Evolutionary conservation across 345 rosid genomes (phyloP), one percentile per base, ranked within the genome.

Genomic region (Abelmoschus esculentus): DNA sequence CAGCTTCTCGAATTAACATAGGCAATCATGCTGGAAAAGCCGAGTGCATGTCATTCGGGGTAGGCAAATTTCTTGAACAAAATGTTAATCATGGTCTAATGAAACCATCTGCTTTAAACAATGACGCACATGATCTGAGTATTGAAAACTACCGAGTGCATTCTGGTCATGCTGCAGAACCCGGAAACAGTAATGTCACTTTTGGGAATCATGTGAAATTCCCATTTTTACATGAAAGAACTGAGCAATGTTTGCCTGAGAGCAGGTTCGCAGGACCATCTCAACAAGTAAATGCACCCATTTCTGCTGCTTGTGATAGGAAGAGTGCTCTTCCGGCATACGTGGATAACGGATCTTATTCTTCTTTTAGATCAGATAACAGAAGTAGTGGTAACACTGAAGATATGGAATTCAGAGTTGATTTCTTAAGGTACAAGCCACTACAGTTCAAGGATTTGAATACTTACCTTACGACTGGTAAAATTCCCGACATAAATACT

Each of bases 1-100:
- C 74, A 52, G 69, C 70, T 29, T 66, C 66, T 57, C 38, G 59
- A 38, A 54, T 70, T 70, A 34, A 11, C 6, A 40, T 14, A 52
- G 69, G 3, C 70, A 72, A 59, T 22, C 68, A 40, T 9, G 70
- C 6, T 5, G 36, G 36, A 32, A 5, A 32, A 32, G 36, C 36
- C 36, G 36, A 32, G 36, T 32, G 36, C 36, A 5, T 32, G 6
- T 32, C 36, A 32, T 4, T 32, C 6, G 36, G 36, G 36, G 36
- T 32, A 32, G 36, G 36, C 5, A 32, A 32, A 32, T 32, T 32
- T 32, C 36, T 4, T 4, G 36, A 32, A 32, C 36, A 32, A 32
- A 32, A 32, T 32, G 5, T 4, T 32, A 32, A 32, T 4, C 68
- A 38, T 12, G 32, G 8, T 22, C 26, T 2, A 5, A 10, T 44